These are phyloP conservation scores for Talaromyces islandicus DNA, from an alignment of 2,329 filamentous ascomycete genomes.

Conservation along the genomic window DNA sequence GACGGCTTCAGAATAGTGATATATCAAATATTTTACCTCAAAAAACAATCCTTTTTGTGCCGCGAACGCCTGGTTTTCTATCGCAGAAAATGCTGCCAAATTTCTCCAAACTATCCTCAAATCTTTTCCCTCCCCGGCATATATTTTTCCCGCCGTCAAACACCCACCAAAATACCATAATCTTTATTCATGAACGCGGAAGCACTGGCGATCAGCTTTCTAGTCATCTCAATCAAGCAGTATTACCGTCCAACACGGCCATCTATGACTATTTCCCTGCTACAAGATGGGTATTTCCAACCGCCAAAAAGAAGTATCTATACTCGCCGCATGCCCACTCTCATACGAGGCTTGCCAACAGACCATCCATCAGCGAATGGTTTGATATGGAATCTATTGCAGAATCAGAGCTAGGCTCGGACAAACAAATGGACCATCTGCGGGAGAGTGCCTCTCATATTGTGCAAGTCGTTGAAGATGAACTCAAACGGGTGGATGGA, in stretches of 20 bases:
- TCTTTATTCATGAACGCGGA: constrained; percentile 12
- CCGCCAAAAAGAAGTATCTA: constrained; percentile 6
- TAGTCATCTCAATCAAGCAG: neutral
- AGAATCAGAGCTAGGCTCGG: constrained; percentile 2
- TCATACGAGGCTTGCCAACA: neutral
- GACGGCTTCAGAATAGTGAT: neutral
- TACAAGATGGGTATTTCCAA: constrained; percentile 13
- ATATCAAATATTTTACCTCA: neutral
- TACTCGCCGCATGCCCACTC: constrained; percentile 8
- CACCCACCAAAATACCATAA: constrained; percentile 10
- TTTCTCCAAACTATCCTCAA: neutral
- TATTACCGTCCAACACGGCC: neutral
- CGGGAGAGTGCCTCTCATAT: constrained; percentile 11
- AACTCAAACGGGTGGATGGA: constrained; percentile 8
- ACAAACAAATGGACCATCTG: constrained; percentile 9
- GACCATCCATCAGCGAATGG: constrained; percentile 9
- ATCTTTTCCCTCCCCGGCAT: constrained; percentile 9
- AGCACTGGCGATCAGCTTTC: constrained; percentile 11
- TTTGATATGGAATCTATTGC: constrained; percentile 9
- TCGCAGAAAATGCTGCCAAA: neutral
- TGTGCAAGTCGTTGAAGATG: constrained; percentile 12
- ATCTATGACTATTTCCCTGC: constrained; percentile 10
- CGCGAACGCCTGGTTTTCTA: neutral
- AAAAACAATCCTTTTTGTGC: neutral
- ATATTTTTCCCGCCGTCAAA: constrained; percentile 9